Conservation (phyloP, 805 yeast genomes). For the Cyberlindnera nakhonratchasimensis region DNA sequence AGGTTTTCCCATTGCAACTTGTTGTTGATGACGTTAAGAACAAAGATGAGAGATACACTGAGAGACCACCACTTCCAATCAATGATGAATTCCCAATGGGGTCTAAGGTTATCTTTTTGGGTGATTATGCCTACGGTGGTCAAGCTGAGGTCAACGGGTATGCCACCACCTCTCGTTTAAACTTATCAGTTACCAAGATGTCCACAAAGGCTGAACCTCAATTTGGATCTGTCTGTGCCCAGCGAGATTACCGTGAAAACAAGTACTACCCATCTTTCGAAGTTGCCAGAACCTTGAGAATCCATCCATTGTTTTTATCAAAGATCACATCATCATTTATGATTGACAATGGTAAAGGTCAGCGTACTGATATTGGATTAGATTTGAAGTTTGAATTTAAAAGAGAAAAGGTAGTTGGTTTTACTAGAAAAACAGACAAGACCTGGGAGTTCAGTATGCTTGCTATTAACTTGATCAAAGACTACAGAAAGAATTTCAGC, state of each 20-base stretch:
- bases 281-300: constrained; percentile 52
- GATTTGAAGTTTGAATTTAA: constrained; percentile 78
- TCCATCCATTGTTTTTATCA: constrained; percentile 67
- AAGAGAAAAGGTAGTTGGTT: constrained; percentile 84
- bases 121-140: constrained; percentile 85
- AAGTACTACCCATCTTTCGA: constrained; percentile 64
- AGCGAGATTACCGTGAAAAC: constrained; percentile 50
- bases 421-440: constrained; percentile 57
- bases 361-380: constrained; percentile 69
- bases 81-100: constrained; percentile 78
- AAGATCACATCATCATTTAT: constrained; percentile 72
- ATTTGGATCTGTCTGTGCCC: constrained; percentile 60
- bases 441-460: constrained; percentile 84
- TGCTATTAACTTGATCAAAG: constrained; percentile 63
- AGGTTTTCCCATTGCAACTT: constrained; percentile 71
- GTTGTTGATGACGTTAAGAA: constrained; percentile 71
- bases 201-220: constrained; percentile 52
- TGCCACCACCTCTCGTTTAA: constrained; percentile 42
- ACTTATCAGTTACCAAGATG: constrained; percentile 51
- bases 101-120: constrained; percentile 71
- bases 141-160: constrained; percentile 67
- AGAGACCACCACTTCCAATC: constrained; percentile 72
- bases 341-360: constrained; percentile 51
- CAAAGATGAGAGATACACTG: constrained; percentile 69
- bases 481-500: constrained; percentile 62